Evolutionary conservation across 73 alveolate genomes (phyloP).

Genomic region (Tetrahymena malaccensis): DNA sequence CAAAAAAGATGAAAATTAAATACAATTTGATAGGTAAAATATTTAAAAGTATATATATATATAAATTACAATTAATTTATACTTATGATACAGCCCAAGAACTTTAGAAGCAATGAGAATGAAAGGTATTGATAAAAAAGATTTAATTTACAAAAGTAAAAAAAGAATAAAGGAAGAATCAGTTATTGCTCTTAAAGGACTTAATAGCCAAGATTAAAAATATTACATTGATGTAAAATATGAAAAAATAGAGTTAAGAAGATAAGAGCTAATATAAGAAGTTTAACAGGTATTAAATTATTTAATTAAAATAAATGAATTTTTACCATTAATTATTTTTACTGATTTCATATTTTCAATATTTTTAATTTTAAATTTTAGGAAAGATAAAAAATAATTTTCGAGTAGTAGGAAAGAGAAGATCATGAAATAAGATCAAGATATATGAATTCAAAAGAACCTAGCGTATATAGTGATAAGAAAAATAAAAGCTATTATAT

Average conservation of each 20-base stretch:
- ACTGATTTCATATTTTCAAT: too few relatives aligned
- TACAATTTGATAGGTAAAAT: neutral
- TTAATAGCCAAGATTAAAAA: neutral
- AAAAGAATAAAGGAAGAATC: neutral
- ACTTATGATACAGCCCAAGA: neutral
- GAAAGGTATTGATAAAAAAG: neutral
- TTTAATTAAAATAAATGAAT: neutral
- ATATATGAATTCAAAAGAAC: neutral
- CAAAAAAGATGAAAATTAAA: neutral
- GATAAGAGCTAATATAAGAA: neutral
- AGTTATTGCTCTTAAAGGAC: neutral
- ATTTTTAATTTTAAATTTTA: neutral
- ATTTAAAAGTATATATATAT: neutral
- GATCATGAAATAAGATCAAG: neutral
- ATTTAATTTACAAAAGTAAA: neutral
- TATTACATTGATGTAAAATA: neutral
- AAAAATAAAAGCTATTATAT: neutral
- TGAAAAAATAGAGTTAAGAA: neutral
- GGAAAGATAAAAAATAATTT: neutral
- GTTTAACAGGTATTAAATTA: neutral
- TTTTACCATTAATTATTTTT: too few relatives aligned
- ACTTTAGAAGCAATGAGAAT: neutral
- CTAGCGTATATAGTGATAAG: neutral
- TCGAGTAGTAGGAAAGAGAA: neutral
- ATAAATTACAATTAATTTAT: neutral